Conservation (phyloP, 2,329 filamentous ascomycete genomes). For the Stachybotrys chartarum region DNA sequence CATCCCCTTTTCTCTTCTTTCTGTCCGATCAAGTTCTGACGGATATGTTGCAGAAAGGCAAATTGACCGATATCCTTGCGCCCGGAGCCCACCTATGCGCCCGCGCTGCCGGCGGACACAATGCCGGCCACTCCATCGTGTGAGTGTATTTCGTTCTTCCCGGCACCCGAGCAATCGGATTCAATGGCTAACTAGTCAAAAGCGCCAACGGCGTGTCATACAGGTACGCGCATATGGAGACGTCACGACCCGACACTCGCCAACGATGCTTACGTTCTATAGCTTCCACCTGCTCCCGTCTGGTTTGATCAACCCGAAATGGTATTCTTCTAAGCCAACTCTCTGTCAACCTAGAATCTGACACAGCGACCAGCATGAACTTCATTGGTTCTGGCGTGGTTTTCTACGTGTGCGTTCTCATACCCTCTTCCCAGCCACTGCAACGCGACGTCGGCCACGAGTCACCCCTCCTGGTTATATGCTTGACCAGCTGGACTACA, state of each 20-base stretch:
- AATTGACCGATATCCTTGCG: conserved; percentile 26
- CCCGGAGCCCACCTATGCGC: conserved; percentile 22
- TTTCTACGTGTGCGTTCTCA: conserved; percentile 45
- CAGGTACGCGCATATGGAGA: conserved; percentile 16
- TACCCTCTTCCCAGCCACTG: conserved; percentile 7
- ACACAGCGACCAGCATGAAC: conserved; percentile 43
- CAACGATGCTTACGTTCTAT: conserved; percentile 16
- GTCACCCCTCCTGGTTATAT: conserved; percentile 9
- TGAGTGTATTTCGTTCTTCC: not conserved
- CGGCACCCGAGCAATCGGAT: conserved; percentile 2
- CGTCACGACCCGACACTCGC: conserved; percentile 4
- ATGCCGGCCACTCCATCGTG: conserved; percentile 11
- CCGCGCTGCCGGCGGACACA: conserved; percentile 23
- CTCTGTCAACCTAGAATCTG: conserved; percentile 6
- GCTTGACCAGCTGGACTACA: conserved; percentile 12
- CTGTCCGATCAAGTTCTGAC: conserved; percentile 7
- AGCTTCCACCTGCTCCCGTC: conserved; percentile 59
- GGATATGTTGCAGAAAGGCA: conserved; percentile 23
- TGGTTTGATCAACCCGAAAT: conserved; percentile 64
- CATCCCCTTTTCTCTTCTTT: conserved; percentile 9
- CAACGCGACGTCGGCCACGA: conserved; percentile 3
- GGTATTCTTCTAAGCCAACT: conserved; percentile 9
- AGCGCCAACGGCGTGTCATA: conserved; percentile 24
- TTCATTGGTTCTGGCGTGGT: conserved; percentile 65
- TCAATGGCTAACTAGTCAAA: conserved; percentile 4